Evolutionary conservation across 352 stramenopile species (phyloP).

Genomic region (Phytophthora syringae): DNA sequence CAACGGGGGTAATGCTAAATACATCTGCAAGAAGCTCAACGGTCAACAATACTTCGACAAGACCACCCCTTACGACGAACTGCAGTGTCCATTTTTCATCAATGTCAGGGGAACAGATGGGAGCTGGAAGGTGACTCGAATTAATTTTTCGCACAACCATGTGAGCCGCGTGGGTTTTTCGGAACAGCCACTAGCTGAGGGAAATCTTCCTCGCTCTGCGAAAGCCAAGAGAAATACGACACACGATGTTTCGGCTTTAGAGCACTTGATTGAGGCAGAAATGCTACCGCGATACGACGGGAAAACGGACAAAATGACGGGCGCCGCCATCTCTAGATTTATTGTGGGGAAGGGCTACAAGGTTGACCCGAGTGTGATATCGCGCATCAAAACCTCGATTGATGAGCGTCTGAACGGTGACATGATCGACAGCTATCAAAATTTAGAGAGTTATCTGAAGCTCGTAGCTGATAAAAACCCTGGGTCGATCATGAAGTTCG

Average conservation of each 20-base stretch:
- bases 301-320: not conserved
- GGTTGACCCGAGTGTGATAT: not conserved
- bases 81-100: too few species aligned
- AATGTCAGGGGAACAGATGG: too few species aligned
- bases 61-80: too few species aligned
- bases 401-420: not conserved
- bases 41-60: too few species aligned
- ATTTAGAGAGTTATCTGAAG: not conserved
- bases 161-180: conserved; percentile 15
- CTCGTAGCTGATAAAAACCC: not conserved
- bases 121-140: not conserved
- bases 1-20: too few species aligned
- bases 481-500: not conserved
- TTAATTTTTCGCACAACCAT: conserved; percentile 27
- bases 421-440: not conserved
- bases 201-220: not conserved
- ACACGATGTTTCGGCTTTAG: not conserved
- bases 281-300: not conserved
- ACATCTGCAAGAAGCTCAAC: too few species aligned
- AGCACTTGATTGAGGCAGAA: not conserved
- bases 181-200: not conserved
- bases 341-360: not conserved
- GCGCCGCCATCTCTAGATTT: not conserved
- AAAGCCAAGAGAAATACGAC: conserved; percentile 13
- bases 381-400: conserved; percentile 6